phyloP scores from a whole-genome alignment of 2,329 filamentous ascomycete species.

The Endoconidiophora laricicola region DNA sequence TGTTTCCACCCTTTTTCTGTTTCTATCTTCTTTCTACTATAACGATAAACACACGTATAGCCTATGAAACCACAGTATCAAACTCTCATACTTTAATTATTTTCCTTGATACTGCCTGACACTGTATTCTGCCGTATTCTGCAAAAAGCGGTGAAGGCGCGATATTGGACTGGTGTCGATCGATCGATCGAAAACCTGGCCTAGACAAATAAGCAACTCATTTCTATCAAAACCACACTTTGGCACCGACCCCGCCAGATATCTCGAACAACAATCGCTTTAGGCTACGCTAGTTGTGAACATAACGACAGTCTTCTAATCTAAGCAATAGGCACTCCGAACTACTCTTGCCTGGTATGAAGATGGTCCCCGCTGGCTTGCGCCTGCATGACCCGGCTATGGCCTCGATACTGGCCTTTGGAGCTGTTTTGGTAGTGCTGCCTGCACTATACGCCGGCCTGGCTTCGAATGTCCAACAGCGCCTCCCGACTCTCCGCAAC shows the following conservation, averaged over 20 bases:
- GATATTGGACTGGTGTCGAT: not conserved
- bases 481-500: constrained; percentile 53
- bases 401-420: constrained; percentile 14
- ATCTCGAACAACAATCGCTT: too few species aligned
- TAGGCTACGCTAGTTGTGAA: not conserved
- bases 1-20: not conserved
- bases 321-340: not conserved
- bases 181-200: not conserved
- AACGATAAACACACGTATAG: too few species aligned
- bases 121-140: not conserved
- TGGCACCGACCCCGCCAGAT: too few species aligned
- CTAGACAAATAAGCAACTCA: too few species aligned
- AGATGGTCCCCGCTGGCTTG: constrained; percentile 7
- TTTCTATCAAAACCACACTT: too few species aligned
- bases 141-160: not conserved
- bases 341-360: not conserved
- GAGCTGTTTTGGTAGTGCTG: constrained; percentile 25
- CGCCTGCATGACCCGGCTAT: constrained; percentile 7
- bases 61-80: too few species aligned
- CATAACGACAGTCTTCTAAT: not conserved
- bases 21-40: not conserved
- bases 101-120: not conserved
- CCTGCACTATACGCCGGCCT: constrained; percentile 38
- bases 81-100: not conserved
- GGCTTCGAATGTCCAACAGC: constrained; percentile 27